Evolutionary conservation across 805 yeast species (phyloP).

Genomic region (Yamadazyma sp.): DNA sequence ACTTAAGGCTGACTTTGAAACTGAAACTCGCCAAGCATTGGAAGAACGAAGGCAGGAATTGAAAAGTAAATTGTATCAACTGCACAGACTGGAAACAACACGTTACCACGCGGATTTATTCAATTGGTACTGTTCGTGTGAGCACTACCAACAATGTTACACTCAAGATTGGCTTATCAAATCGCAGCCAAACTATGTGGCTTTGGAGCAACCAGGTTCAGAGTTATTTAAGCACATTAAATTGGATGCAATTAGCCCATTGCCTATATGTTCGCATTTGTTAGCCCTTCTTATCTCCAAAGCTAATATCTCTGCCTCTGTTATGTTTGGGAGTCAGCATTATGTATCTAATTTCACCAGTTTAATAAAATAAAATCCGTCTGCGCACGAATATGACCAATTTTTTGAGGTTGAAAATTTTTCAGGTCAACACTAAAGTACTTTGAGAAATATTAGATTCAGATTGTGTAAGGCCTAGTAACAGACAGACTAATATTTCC

Average conservation of each 20-base stretch:
- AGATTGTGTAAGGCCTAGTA: background rate
- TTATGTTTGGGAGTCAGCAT: background rate
- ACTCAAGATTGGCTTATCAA: slow-evolving; percentile 9
- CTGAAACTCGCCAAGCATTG: background rate
- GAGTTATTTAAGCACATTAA: slow-evolving; percentile 9
- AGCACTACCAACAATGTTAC: slow-evolving; percentile 20
- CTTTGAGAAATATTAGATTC: slow-evolving; percentile 6
- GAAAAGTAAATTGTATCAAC: background rate
- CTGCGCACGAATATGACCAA: slow-evolving; percentile 8
- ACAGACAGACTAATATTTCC: too few relatives aligned
- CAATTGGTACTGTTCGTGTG: slow-evolving; percentile 36
- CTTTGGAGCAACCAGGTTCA: background rate
- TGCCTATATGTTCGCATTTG: slow-evolving; percentile 26
- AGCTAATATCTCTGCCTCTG: slow-evolving; percentile 2
- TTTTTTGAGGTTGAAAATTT: slow-evolving; percentile 9
- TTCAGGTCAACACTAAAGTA: slow-evolving; percentile 8
- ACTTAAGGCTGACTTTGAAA: background rate
- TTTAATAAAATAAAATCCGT: slow-evolving; percentile 1
- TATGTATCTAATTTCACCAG: slow-evolving; percentile 1
- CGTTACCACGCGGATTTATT: slow-evolving; percentile 8
- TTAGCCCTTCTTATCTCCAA: slow-evolving; percentile 18
- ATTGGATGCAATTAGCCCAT: slow-evolving; percentile 15
- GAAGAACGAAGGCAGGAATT: slow-evolving; percentile 1
- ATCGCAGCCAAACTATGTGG: slow-evolving; percentile 6
- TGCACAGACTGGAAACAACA: background rate